Base-by-base conservation (phyloP, 192 early-diverging fungal genomes). In the Coemansia sp. region DNA sequence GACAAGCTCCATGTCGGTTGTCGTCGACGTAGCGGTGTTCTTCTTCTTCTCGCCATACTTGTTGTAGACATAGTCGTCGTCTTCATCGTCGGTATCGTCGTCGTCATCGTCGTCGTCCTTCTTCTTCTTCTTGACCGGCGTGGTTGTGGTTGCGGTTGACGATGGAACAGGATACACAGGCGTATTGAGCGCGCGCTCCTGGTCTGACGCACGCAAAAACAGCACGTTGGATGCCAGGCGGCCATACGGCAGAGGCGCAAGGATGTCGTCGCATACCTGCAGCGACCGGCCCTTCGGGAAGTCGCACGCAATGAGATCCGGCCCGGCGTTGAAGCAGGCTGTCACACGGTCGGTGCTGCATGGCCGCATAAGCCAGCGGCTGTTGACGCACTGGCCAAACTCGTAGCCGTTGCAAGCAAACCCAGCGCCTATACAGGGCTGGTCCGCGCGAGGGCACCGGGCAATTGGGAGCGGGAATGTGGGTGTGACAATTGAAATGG, bases 21-120 rank as follows among this genome's bases (percentile, higher is more conserved):
- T 59, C 7, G 76, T 70, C 0, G 70, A 57, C 4, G 61, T 73
- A 5, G 76, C 37, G 37, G 76, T 79, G 59, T 79, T 79, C 71
- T 79, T 79, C 61, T 79, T 72, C 61, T 79, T 79, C 49, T 79
- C 76, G 63, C 76, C 76, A 35, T 69, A 79, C 67, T 79, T 79
- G 67, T 79, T 79, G 63, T 79, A 79, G 48, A 67, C 46, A 30
- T 79, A 79, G 60, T 79, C 76, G 8, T 71, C 69, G 61, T 75
- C 72, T 0, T 79, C 72, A 21, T 74, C 72, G 7, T 73, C 71
- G 0, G 77, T 64, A 25, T 74, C 77, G 26, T 67, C 65, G 3
- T 70, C 66, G n/a, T 74, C 68, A 7, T 74, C 72, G 37, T 74
- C 77, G 25, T 71, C 67, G 25, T 70, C 64, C 49, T 65, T 64